Evolutionary conservation across 768 basidiomycete species (phyloP), one percentile per base, ranked within the genome.

Genomic region (Rhizopogon roseolus): DNA sequence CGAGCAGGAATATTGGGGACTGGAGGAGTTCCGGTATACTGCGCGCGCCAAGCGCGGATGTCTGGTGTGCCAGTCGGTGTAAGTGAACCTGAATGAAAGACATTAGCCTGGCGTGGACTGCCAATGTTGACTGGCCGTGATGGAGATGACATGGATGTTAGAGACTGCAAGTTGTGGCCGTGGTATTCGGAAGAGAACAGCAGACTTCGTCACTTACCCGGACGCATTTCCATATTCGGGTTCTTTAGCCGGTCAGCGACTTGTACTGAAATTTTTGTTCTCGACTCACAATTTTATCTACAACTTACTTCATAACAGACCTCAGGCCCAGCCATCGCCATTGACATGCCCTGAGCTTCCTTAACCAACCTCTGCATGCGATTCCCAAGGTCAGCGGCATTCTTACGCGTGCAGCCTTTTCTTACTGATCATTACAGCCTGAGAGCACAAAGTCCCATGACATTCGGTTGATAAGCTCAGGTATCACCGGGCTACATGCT

Each of bases 61-160:
- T 85, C 82, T 6, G 88, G 85, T 17, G 88, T 86, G 41, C 84
- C 84, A 13, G 73, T 60, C 1, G 76, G 74, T 13, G 76, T 74
- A 32, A 66, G 57, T 40, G 57, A 22, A 5, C 17, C 48, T 1
- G 68, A 63, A 40, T 59, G 14, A 38, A 50, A 49, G 22, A 45
- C 2, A 22, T 53, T 53, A 14, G 60, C 61, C 11, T 55, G 36
- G n/a, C 63, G 64, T 25, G 69, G 69, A 32, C 63, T 64, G 52
- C 61, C 71, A 41, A 85, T 85, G 60, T 73, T 74, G 8, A 85
- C 68, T 41, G 83, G 83, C 63, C 74, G 71, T 4, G 82, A 82
- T n/a, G 82, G 79, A 38, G 77, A 74, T 52, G 80, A 66, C 81
- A 84, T 82, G 37, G 39, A 32, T 16, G 14, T 36, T 48, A 36